Conservation (phyloP, 306 rosid species). For the Sphenostylis stenocarpa region DNA sequence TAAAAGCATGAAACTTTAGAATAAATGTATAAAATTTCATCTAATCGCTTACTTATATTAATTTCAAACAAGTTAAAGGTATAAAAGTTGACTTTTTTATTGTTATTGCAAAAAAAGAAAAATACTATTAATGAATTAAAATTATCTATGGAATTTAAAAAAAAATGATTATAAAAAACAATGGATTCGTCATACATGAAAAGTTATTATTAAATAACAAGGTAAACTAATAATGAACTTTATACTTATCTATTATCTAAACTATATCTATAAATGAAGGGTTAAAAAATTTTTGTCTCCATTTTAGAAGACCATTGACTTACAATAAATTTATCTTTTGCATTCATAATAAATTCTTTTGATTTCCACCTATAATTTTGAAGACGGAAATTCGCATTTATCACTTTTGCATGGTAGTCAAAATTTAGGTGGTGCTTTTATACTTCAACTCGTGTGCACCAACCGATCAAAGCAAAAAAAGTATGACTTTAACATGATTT, state of each 20-base stretch:
- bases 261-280: neutral
- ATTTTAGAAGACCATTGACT: neutral
- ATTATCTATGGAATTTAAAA: neutral
- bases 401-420: slow-evolving; percentile 12
- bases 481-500: neutral
- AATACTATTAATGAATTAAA: neutral
- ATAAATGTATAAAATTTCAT: no score
- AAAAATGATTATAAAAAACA: neutral
- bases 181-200: no score
- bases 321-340: neutral
- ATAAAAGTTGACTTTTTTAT: neutral
- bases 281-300: neutral
- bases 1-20: neutral
- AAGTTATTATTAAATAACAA: no score
- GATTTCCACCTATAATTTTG: neutral
- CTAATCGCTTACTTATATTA: no score
- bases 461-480: slow-evolving; percentile 15
- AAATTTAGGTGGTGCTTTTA: slow-evolving; percentile 29
- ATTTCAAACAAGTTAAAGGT: no score
- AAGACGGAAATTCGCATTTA: slow-evolving; percentile 5
- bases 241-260: no score
- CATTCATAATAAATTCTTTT: neutral
- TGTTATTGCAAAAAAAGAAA: neutral
- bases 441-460: slow-evolving; percentile 14
- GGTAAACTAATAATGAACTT: no score